phyloP scores from a whole-genome alignment of 2,329 filamentous ascomycete species.

The Nectriaceae sp. region DNA sequence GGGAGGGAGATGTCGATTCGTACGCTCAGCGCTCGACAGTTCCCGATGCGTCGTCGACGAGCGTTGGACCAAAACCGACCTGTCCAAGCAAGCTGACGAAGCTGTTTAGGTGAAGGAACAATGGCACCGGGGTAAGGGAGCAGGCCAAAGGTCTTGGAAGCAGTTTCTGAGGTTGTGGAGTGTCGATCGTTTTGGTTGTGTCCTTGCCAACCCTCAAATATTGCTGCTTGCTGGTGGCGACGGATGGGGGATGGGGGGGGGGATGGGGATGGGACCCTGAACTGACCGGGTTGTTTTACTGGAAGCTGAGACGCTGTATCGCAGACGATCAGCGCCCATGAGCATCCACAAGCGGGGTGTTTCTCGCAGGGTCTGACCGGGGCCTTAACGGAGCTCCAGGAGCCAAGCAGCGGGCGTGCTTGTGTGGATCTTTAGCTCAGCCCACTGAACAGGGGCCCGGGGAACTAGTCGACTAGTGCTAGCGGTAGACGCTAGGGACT shows the following conservation, averaged over 20 bases:
- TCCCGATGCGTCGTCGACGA: no score
- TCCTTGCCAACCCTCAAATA: not conserved
- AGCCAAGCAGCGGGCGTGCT: not conserved
- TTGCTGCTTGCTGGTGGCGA: not conserved
- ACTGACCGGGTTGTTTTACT: not conserved
- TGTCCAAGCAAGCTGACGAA: no score
- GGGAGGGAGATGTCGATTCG: no score
- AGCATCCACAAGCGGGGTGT: not conserved
- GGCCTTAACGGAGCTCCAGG: not conserved
- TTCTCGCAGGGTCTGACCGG: not conserved
- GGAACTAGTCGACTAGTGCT: no score
- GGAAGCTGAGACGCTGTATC: not conserved
- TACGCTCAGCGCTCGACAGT: no score
- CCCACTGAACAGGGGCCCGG: not conserved
- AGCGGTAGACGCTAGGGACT: no score
- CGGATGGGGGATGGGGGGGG: not conserved
- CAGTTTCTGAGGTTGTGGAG: no score
- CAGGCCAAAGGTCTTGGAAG: no score
- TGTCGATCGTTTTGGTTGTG: not conserved
- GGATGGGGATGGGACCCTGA: not conserved
- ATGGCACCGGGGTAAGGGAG: no score
- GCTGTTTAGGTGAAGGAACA: no score
- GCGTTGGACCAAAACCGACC: no score
- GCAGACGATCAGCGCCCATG: no score
- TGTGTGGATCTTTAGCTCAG: not conserved